These are phyloP conservation scores for Stygiomarasmius scandens DNA, from an alignment of 1,284 basidiomycete species.

Conservation along the genomic window DNA sequence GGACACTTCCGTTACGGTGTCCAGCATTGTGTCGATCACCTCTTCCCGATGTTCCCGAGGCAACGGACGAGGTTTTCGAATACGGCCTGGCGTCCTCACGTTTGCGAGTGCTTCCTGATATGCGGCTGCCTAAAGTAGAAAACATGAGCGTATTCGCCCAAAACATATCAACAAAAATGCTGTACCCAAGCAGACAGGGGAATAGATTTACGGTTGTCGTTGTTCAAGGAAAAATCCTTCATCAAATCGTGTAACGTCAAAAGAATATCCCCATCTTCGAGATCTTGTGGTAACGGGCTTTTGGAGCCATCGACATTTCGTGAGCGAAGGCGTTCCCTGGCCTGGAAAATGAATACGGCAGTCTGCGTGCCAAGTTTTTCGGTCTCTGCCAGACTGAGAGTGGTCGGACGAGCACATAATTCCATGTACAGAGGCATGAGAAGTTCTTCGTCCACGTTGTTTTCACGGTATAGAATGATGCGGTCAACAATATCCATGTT, in stretches of 20 bases:
- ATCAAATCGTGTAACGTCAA: slow-evolving; percentile 17
- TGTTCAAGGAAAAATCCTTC: slow-evolving; percentile 11
- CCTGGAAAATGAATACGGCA: slow-evolving; percentile 47
- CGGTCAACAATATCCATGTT: slow-evolving; percentile 47
- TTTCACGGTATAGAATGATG: slow-evolving; percentile 52
- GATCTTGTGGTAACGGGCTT: slow-evolving; percentile 29
- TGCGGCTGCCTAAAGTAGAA: slow-evolving; percentile 14
- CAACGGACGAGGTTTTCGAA: slow-evolving; percentile 12
- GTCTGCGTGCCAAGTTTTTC: slow-evolving; percentile 51
- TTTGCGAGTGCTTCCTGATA: slow-evolving; percentile 16
- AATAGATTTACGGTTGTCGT: slow-evolving; percentile 18
- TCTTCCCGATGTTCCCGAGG: slow-evolving; percentile 10
- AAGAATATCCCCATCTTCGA: slow-evolving; percentile 37
- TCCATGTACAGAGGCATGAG: slow-evolving; percentile 50
- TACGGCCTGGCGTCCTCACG: slow-evolving; percentile 10
- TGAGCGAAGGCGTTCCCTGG: slow-evolving; percentile 41
- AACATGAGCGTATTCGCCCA: slow-evolving; percentile 2
- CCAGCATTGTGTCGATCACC: slow-evolving; percentile 9
- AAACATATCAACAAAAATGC: slow-evolving; percentile 4
- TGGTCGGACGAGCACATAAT: slow-evolving; percentile 47
- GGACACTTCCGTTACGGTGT: slow-evolving; percentile 16
- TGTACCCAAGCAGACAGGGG: slow-evolving; percentile 16
- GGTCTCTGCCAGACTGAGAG: slow-evolving; percentile 50
- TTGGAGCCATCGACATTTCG: slow-evolving; percentile 14
- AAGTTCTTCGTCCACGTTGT: slow-evolving; percentile 45